Evolutionary conservation across 31 red algal species (phyloP), one percentile per base, ranked within the genome.

Genomic region (Odonthalia washingtoniensis): DNA sequence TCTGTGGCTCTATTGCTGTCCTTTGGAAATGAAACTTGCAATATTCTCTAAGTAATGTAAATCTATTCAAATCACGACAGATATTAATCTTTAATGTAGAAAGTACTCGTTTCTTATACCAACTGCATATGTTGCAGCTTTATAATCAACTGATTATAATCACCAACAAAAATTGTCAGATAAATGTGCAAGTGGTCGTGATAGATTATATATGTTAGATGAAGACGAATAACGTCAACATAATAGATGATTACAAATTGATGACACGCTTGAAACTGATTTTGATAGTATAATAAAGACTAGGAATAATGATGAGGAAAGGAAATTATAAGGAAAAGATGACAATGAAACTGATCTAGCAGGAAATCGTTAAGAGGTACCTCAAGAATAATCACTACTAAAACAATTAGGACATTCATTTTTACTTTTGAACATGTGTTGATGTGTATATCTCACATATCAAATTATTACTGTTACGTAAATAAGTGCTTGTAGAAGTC

Each of bases 391-490:
- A 42, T 89, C 90, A 14, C 40, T 95, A 17, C 85, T 99, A 31
- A 93, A 93, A 46, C n/a, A 81, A 30, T 86, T 99, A 53, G 87
- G 97, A 38, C 97, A 99, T 77, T 94, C 97, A 61, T 95, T 95
- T 83, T 83, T 95, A 26, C 80, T 95, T 5, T 78, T 98, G 28
- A 95, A 95, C 90, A 98, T 98, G 88, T 92, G 92, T 49, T 92
- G n/a, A n/a, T n/a, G n/a, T n/a, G n/a, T n/a, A n/a, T n/a, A n/a
- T n/a, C n/a, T n/a, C n/a, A n/a, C n/a, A n/a, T n/a, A n/a, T n/a
- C n/a, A n/a, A n/a, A n/a, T n/a, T n/a, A n/a, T n/a, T n/a, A n/a
- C n/a, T n/a, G n/a, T n/a, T n/a, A n/a, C n/a, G n/a, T n/a, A n/a
- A n/a, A n/a, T n/a, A n/a, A n/a, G n/a, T n/a, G n/a, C n/a, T n/a